Percentiles rank a stretch among this genome's conserved stretches.
These are phyloP conservation scores for Warburgia ugandensis DNA, from an alignment of 164 flowering plant species.

Conservation along the genomic window DNA sequence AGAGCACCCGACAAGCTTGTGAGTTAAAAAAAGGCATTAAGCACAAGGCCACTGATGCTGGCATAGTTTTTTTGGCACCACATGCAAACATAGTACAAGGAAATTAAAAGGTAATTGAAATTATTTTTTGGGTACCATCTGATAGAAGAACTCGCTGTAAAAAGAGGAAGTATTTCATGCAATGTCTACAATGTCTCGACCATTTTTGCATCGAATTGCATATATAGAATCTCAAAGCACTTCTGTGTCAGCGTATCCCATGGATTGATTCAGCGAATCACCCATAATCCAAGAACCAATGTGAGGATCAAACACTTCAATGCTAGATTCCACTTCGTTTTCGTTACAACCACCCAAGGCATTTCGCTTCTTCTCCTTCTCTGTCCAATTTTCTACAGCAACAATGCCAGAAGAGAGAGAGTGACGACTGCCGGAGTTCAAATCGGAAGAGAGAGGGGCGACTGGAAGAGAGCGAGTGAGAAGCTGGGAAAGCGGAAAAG, in stretches of 20 bases:
- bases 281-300: conserved; percentile 48
- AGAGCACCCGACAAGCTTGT: no score
- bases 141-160: not conserved
- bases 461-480: no score
- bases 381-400: no score
- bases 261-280: conserved; percentile 48
- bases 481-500: no score
- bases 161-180: conserved; percentile 21
- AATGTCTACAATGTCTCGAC: conserved; percentile 23
- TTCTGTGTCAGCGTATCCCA: conserved; percentile 63
- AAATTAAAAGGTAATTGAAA: not conserved
- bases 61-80: no score
- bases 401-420: no score
- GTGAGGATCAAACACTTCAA: conserved; percentile 82
- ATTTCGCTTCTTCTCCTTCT: no score
- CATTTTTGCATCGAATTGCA: conserved; percentile 51
- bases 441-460: no score
- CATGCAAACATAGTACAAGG: conserved; percentile 30
- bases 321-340: conserved; percentile 41
- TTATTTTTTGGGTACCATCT: not conserved
- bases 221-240: conserved; percentile 44
- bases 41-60: no score
- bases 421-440: no score
- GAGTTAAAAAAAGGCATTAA: no score
- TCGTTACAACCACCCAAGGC: conserved; percentile 88